A percentile compares a stretch with the other conserved stretches of the same genome.
These are phyloP conservation scores for Salix udensis DNA, from an alignment of 345 rosid species.

Conservation along the genomic window DNA sequence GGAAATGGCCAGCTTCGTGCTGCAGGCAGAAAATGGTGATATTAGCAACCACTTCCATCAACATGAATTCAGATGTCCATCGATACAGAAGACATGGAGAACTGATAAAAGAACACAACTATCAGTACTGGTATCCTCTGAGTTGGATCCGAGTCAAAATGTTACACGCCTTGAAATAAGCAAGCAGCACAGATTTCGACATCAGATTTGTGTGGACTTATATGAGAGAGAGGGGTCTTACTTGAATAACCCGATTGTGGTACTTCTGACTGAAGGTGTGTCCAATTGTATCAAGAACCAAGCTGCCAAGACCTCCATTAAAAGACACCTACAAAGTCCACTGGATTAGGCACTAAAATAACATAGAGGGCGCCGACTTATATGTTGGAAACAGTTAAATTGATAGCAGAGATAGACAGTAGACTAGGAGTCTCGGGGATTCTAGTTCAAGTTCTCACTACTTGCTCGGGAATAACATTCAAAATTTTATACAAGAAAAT, in stretches of 20 bases:
- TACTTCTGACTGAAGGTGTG: constrained; percentile 74
- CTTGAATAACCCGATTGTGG: constrained; percentile 80
- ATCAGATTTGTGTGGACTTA: not conserved
- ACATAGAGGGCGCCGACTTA: no score
- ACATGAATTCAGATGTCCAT: not conserved
- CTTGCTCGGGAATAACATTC: not conserved
- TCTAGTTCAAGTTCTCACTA: no score
- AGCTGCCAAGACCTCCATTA: constrained; percentile 76
- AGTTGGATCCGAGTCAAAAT: not conserved
- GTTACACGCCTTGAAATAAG: not conserved
- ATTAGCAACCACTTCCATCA: not conserved
- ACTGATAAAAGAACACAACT: not conserved
- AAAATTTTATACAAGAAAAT: not conserved
- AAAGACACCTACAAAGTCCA: constrained; percentile 55
- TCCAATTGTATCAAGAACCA: constrained; percentile 81
- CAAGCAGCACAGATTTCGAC: not conserved
- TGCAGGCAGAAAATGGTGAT: constrained; percentile 18
- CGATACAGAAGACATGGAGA: not conserved
- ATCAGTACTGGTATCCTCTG: not conserved
- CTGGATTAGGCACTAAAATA: not conserved
- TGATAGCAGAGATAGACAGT: no score
- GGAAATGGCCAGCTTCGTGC: constrained; percentile 99
- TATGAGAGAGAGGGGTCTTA: constrained; percentile 18
- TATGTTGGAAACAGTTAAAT: no score
- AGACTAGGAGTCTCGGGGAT: no score